A percentile compares a stretch with the other conserved stretches of the same genome.
These are phyloP conservation scores for Fusarium mundagurra DNA, from an alignment of 2,329 filamentous ascomycete species.

Conservation along the genomic window DNA sequence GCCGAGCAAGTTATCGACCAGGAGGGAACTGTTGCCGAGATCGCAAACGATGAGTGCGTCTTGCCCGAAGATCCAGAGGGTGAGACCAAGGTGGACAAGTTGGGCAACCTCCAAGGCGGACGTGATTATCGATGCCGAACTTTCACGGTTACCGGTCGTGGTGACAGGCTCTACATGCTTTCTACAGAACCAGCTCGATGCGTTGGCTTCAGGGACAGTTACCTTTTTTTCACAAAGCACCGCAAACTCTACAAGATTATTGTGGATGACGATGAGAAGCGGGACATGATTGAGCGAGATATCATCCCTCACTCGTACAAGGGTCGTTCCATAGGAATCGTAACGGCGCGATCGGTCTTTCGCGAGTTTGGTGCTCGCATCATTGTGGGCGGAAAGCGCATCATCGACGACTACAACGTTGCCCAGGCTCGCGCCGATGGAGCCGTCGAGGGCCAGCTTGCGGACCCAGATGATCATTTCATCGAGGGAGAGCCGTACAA, in stretches of 20 bases:
- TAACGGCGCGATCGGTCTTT: conserved; percentile 95
- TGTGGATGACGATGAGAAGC: conserved; percentile 96
- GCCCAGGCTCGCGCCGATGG: conserved; percentile 78
- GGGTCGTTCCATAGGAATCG: conserved; percentile 94
- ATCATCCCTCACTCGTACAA: conserved; percentile 99
- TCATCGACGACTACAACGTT: conserved; percentile 91
- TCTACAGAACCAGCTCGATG: conserved; percentile 97
- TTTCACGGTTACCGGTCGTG: conserved; percentile 87
- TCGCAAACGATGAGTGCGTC: conserved; percentile 90
- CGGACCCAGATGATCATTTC: conserved; percentile 86
- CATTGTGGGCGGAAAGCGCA: conserved; percentile 86
- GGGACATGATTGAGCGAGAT: conserved; percentile 92
- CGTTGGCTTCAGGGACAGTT: conserved; percentile 96
- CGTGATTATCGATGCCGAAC: conserved; percentile 95
- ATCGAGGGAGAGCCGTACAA: conserved; percentile 90
- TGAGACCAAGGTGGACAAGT: conserved; percentile 91
- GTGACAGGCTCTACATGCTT: conserved; percentile 93
- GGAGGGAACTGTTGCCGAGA: conserved; percentile 90
- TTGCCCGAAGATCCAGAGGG: conserved; percentile 88
- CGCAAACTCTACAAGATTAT: conserved; percentile 97
- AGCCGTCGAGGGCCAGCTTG: conserved; percentile 86
- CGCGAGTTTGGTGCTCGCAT: conserved; percentile 96
- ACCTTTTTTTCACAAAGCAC: conserved; percentile 99
- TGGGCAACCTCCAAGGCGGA: conserved; percentile 82
- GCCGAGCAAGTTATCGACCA: conserved; percentile 90